A percentile compares a stretch with the other conserved stretches of the same genome.
Conservation (phyloP, 108 stramenopile species). For the Aureococcus anophagefferens region DNA sequence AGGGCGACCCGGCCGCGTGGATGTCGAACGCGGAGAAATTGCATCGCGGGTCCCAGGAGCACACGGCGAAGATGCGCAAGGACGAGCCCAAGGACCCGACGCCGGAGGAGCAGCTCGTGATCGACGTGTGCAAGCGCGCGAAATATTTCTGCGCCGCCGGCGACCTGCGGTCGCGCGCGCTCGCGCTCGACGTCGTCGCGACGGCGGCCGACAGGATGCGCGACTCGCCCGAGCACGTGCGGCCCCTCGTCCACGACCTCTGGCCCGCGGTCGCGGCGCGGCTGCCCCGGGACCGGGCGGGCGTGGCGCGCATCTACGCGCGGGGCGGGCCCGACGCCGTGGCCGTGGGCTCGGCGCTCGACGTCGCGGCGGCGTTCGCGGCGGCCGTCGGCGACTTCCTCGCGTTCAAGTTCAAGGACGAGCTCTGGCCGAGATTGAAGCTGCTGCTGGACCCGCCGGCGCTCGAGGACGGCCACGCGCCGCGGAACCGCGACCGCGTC, state of each 20-base stretch:
- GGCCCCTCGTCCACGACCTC: neutral
- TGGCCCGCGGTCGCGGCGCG: neutral
- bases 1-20: too few relatives aligned
- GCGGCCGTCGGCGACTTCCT: neutral
- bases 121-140: neutral
- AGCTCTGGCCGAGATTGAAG: neutral
- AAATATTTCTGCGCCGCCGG: neutral
- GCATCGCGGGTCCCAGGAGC: too few relatives aligned
- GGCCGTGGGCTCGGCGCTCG: neutral
- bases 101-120: neutral
- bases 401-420: neutral
- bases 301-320: too few relatives aligned
- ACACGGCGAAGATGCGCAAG: neutral
- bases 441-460: too few relatives aligned
- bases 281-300: neutral
- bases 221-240: neutral
- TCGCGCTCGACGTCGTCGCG: neutral
- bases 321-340: too few relatives aligned
- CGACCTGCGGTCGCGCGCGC: neutral
- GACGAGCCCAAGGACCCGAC: neutral
- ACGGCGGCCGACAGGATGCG: neutral
- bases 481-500: neutral
- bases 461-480: neutral
- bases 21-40: too few relatives aligned
- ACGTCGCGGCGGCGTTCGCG: neutral